These are phyloP conservation scores for Septoria linicola DNA, from an alignment of 2,329 filamentous ascomycete species.

Conservation along the genomic window DNA sequence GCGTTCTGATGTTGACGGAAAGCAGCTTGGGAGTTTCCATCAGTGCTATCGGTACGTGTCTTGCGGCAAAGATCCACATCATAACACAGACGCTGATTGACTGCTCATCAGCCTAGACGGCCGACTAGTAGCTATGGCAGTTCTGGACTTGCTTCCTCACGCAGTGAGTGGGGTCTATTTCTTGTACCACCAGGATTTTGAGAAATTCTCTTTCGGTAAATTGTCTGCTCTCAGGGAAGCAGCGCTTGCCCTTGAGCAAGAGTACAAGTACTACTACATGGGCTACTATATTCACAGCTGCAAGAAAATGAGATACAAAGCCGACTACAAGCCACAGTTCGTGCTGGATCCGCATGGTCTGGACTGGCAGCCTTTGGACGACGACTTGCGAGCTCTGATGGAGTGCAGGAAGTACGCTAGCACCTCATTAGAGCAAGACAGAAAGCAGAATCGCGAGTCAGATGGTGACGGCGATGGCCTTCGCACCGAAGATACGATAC, in stretches of 20 bases:
- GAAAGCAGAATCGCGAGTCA: slow-evolving; percentile 1
- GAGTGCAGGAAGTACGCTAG: slow-evolving; percentile 58
- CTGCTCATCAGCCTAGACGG: slow-evolving; percentile 61
- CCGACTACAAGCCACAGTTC: slow-evolving; percentile 71
- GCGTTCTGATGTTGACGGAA: slow-evolving; percentile 50
- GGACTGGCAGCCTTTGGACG: slow-evolving; percentile 36
- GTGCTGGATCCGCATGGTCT: slow-evolving; percentile 63
- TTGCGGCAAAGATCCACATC: not conserved
- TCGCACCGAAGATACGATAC: slow-evolving; percentile 16
- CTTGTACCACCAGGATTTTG: slow-evolving; percentile 73
- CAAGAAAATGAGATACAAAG: slow-evolving; percentile 82
- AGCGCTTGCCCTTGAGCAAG: slow-evolving; percentile 64
- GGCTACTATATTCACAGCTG: slow-evolving; percentile 72
- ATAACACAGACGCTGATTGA: slow-evolving; percentile 45
- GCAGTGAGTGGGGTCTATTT: slow-evolving; percentile 82
- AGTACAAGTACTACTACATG: slow-evolving; percentile 76
- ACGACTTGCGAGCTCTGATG: slow-evolving; percentile 41
- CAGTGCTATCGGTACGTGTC: slow-evolving; percentile 54
- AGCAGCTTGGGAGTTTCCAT: slow-evolving; percentile 69
- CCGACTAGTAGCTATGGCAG: slow-evolving; percentile 70
- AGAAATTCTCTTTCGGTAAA: slow-evolving; percentile 70
- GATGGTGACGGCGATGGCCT: not conserved
- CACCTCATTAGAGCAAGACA: slow-evolving; percentile 39
- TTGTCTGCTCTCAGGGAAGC: slow-evolving; percentile 73
- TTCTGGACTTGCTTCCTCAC: slow-evolving; percentile 73